phyloP scores from a whole-genome alignment of 2,329 filamentous ascomycete species.

The Diaporthe aspalathi region DNA sequence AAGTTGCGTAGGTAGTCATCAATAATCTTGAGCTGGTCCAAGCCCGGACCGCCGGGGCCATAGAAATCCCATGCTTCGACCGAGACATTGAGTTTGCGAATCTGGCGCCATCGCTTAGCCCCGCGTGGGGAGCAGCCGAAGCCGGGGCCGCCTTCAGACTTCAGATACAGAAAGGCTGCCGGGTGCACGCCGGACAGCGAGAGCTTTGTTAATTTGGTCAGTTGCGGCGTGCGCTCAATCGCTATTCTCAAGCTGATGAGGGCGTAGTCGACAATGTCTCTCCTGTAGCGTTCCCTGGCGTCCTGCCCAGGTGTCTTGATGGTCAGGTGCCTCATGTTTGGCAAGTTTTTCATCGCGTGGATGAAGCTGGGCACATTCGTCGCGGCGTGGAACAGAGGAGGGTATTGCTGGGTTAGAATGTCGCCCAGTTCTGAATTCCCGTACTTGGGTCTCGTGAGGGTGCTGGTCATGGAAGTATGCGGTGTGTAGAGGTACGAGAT shows the following conservation, averaged over 20 bases:
- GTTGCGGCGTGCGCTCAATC: constrained; percentile 74
- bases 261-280: constrained; percentile 86
- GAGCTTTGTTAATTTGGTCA: constrained; percentile 74
- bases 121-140: constrained; percentile 81
- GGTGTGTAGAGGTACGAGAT: constrained; percentile 85
- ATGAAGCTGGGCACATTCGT: constrained; percentile 90
- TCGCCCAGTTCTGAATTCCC: constrained; percentile 83
- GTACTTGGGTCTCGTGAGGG: constrained; percentile 78
- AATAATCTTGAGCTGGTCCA: constrained; percentile 81
- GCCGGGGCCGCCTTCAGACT: constrained; percentile 70
- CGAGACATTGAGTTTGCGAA: constrained; percentile 77
- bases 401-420: constrained; percentile 86
- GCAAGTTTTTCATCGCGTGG: constrained; percentile 74
- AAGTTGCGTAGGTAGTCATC: constrained; percentile 83
- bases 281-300: constrained; percentile 75
- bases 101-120: constrained; percentile 79
- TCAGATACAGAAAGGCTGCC: constrained; percentile 80
- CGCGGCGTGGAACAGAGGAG: constrained; percentile 88
- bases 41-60: constrained; percentile 64
- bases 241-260: constrained; percentile 88
- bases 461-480: constrained; percentile 73
- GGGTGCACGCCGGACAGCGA: constrained; percentile 81
- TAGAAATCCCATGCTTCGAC: constrained; percentile 78
- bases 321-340: constrained; percentile 78
- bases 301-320: constrained; percentile 82